These are phyloP conservation scores for Lactifluus rugatus DNA, from an alignment of 768 basidiomycete genomes.

Conservation along the genomic window DNA sequence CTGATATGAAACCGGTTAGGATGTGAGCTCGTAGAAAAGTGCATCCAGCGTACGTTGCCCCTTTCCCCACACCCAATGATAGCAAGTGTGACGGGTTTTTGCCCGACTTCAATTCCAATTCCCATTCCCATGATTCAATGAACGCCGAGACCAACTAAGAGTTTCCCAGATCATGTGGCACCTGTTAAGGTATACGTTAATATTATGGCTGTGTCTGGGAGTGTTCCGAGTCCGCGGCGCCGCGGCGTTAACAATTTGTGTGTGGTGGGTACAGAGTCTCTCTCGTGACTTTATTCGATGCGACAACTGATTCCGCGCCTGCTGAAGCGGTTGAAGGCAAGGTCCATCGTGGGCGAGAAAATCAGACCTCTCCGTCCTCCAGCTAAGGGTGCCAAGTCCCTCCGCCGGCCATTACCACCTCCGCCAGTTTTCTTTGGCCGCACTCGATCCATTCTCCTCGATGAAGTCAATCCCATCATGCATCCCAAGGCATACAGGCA, in stretches of 20 bases:
- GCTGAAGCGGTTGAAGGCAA: constrained; percentile 32
- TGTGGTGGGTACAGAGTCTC: too few relatives aligned
- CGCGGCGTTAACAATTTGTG: too few relatives aligned
- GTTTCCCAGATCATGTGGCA: too few relatives aligned
- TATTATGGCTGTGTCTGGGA: too few relatives aligned
- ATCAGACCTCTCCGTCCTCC: constrained; percentile 11
- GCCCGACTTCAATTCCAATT: constrained; percentile 13
- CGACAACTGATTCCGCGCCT: constrained; percentile 66
- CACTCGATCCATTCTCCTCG: constrained; percentile 52
- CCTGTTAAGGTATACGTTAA: too few relatives aligned
- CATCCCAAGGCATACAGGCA: constrained; percentile 37
- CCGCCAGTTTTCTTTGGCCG: constrained; percentile 34
- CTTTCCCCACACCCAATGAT: constrained; percentile 80
- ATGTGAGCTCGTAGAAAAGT: not conserved
- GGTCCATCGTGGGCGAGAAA: constrained; percentile 9
- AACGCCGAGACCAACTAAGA: not conserved
- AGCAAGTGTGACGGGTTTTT: constrained; percentile 53
- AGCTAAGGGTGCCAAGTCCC: constrained; percentile 3
- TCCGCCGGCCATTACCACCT: constrained; percentile 4
- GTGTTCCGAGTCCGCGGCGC: too few relatives aligned
- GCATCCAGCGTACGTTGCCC: constrained; percentile 46
- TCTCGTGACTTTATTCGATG: constrained; percentile 31
- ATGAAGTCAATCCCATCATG: constrained; percentile 45
- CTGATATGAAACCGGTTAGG: constrained; percentile 27
- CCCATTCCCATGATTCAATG: constrained; percentile 21